Evolutionary conservation across 208 protist genomes (phyloP).

Genomic region (Trypanosoma grayi): DNA sequence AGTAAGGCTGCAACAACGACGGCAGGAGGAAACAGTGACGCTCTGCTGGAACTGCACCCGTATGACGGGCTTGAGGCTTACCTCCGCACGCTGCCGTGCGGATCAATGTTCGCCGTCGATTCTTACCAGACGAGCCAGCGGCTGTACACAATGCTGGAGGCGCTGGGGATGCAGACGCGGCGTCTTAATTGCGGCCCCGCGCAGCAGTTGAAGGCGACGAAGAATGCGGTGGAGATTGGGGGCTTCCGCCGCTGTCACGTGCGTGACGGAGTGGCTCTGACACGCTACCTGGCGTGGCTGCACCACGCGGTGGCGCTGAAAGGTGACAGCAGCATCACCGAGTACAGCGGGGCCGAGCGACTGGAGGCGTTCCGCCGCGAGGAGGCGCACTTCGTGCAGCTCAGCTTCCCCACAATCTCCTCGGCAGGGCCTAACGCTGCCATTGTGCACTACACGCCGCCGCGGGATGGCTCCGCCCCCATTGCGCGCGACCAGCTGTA

Average conservation of each 20-base stretch:
- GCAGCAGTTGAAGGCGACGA: conserved; percentile 87
- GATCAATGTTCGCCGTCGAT: conserved; percentile 60
- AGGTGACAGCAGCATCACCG: conserved; percentile 70
- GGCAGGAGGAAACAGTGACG: conserved; percentile 12
- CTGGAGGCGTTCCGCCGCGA: conserved; percentile 78
- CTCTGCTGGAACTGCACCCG: conserved; percentile 49
- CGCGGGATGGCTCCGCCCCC: conserved; percentile 50
- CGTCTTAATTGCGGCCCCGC: conserved; percentile 62
- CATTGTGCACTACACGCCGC: conserved; percentile 94
- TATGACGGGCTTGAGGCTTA: conserved; percentile 74
- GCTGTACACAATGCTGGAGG: conserved; percentile 41
- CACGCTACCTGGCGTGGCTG: conserved; percentile 92
- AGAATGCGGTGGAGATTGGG: conserved; percentile 90
- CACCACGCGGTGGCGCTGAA: conserved; percentile 56
- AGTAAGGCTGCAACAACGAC: conserved; percentile 29
- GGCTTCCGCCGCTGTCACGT: conserved; percentile 92
- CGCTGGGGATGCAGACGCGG: conserved; percentile 27
- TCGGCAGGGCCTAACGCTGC: conserved; percentile 89
- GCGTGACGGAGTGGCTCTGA: conserved; percentile 91
- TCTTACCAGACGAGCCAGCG: conserved; percentile 72
- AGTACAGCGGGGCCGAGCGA: conserved; percentile 77
- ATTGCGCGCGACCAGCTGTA: conserved; percentile 81
- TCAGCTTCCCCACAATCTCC: conserved; percentile 94
- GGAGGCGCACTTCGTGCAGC: conserved; percentile 79
- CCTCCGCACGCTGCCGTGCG: conserved; percentile 34